Evolutionary conservation across 352 stramenopile genomes (phyloP).

Genomic region (Phytophthora parvispora): DNA sequence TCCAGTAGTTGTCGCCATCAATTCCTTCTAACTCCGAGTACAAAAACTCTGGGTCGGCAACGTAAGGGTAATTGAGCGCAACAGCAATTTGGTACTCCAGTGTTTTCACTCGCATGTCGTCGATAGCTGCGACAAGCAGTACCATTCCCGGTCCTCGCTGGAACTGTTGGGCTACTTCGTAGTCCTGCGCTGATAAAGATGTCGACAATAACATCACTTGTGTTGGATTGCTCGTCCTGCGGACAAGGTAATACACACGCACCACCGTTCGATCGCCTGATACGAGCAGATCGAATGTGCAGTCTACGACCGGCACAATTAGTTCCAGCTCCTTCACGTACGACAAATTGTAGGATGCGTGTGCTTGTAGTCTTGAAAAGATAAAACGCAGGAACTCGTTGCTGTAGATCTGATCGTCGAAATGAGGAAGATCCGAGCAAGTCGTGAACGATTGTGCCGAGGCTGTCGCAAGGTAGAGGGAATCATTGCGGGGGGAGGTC

Average conservation of each 20-base stretch:
- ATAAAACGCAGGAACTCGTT: slow-evolving; percentile 41
- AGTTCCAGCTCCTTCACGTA: slow-evolving; percentile 41
- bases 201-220: slow-evolving; percentile 32
- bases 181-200: slow-evolving; percentile 40
- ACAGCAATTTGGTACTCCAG: slow-evolving; percentile 35
- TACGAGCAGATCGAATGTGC: slow-evolving; percentile 31
- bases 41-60: slow-evolving; percentile 20
- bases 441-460: slow-evolving; percentile 23
- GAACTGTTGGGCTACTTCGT: slow-evolving; percentile 28
- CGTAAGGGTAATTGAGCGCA: slow-evolving; percentile 40
- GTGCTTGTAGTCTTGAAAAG: slow-evolving; percentile 23
- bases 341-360: slow-evolving; percentile 34
- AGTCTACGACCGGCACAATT: slow-evolving; percentile 52
- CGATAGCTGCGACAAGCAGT: slow-evolving; percentile 29
- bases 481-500: slow-evolving; percentile 35
- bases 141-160: slow-evolving; percentile 25
- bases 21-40: slow-evolving; percentile 20
- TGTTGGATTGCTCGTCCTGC: slow-evolving; percentile 15
- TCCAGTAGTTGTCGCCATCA: slow-evolving; percentile 34
- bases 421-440: slow-evolving; percentile 24
- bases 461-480: slow-evolving; percentile 47
- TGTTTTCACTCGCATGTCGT: slow-evolving; percentile 23
- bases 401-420: slow-evolving; percentile 36
- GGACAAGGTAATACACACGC: slow-evolving; percentile 37
- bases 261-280: slow-evolving; percentile 23